Conservation (phyloP, 2,329 filamentous ascomycete species). For the Verticillium albo-atrum region DNA sequence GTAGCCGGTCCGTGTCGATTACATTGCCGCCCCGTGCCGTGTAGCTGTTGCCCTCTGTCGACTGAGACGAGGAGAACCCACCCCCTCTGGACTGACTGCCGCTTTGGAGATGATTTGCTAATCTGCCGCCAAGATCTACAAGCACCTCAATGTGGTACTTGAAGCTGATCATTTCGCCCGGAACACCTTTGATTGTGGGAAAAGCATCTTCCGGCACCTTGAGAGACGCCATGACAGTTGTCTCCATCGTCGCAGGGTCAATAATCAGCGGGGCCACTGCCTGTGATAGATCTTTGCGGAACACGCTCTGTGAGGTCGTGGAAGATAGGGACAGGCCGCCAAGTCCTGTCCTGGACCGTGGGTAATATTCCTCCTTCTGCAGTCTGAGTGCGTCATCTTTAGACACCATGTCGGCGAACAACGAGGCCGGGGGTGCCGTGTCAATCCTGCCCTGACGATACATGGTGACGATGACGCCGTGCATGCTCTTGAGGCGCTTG, state of each 20-base stretch:
- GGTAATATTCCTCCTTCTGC: slow-evolving; percentile 80
- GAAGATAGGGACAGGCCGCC: slow-evolving; percentile 83
- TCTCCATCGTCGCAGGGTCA: slow-evolving; percentile 71
- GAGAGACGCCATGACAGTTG: slow-evolving; percentile 77
- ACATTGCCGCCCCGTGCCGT: slow-evolving; percentile 63
- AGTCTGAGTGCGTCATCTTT: slow-evolving; percentile 62
- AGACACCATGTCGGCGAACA: slow-evolving; percentile 47
- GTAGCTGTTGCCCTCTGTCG: slow-evolving; percentile 34
- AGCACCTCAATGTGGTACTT: slow-evolving; percentile 92
- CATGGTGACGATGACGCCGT: slow-evolving; percentile 87
- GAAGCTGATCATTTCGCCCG: slow-evolving; percentile 92
- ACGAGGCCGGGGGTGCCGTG: slow-evolving; percentile 53
- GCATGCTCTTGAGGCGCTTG: slow-evolving; percentile 83
- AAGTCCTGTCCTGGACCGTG: slow-evolving; percentile 80
- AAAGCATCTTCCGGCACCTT: slow-evolving; percentile 87
- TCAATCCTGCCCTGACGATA: slow-evolving; percentile 91
- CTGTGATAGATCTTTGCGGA: slow-evolving; percentile 90
- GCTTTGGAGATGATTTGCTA: slow-evolving; percentile 68
- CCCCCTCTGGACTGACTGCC: slow-evolving; percentile 49
- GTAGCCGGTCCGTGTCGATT: slow-evolving; percentile 79
- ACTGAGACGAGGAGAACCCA: slow-evolving; percentile 19
- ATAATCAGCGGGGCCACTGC: slow-evolving; percentile 85
- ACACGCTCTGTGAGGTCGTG: slow-evolving; percentile 83
- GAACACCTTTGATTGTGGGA: slow-evolving; percentile 84
- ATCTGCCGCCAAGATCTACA: slow-evolving; percentile 83